Conservation (phyloP, 305 asterid species). For the Coffea humblotiana region DNA sequence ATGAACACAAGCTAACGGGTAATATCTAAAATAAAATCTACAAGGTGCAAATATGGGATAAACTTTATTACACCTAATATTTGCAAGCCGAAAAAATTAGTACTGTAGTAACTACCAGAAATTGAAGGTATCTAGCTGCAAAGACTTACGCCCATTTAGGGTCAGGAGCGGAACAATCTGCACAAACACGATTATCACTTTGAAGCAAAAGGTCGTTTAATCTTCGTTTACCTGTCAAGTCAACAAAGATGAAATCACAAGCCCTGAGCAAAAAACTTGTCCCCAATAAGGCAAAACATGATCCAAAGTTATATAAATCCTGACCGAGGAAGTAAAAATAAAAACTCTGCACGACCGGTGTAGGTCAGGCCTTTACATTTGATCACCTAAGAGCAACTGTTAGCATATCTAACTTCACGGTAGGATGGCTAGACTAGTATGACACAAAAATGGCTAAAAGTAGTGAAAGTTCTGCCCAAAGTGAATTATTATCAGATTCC, state of each 20-base stretch:
- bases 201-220: conserved; percentile 78
- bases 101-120: not conserved
- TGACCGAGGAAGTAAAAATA: not conserved
- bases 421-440: not conserved
- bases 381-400: not conserved
- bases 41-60: not conserved
- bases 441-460: not conserved
- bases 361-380: not conserved
- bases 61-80: not conserved
- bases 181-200: conserved; percentile 74
- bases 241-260: not conserved
- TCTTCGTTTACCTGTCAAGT: conserved; percentile 62
- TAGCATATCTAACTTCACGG: not conserved
- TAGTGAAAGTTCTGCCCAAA: not conserved
- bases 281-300: not conserved
- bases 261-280: not conserved
- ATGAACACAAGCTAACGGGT: not conserved
- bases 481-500: not conserved
- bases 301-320: not conserved
- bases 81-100: not conserved
- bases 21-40: not conserved
- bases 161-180: conserved; percentile 93
- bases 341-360: not conserved
- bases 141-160: conserved; percentile 99
- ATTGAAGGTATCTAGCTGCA: not conserved